These are phyloP conservation scores for Penicillium atrosanguineum DNA, from an alignment of 495 filamentous ascomycete species.

Conservation along the genomic window DNA sequence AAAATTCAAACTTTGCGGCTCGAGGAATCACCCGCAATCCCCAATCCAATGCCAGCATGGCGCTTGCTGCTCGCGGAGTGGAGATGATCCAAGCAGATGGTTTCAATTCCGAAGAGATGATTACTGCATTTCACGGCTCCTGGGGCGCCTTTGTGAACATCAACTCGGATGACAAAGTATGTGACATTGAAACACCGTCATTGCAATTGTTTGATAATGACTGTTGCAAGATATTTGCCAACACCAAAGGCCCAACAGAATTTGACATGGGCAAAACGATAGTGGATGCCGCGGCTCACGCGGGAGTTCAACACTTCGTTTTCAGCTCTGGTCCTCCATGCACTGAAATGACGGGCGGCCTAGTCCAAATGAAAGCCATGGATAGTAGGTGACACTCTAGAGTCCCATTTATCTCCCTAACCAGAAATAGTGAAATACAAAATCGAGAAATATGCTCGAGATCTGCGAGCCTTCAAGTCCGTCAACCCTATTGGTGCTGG, in stretches of 20 bases:
- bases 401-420: background rate
- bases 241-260: slow-evolving; percentile 19
- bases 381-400: slow-evolving; percentile 17
- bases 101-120: slow-evolving; percentile 24
- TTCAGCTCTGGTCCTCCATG: slow-evolving; percentile 17
- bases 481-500: slow-evolving; percentile 16
- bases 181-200: background rate
- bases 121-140: slow-evolving; percentile 20
- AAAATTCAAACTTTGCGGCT: slow-evolving; percentile 32
- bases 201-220: too few species aligned
- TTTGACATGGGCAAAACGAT: slow-evolving; percentile 28
- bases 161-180: slow-evolving; percentile 30
- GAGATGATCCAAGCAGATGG: slow-evolving; percentile 47
- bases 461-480: slow-evolving; percentile 16
- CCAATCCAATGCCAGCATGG: slow-evolving; percentile 36
- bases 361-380: slow-evolving; percentile 20
- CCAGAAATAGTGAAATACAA: slow-evolving; percentile 20
- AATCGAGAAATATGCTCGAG: slow-evolving; percentile 24
- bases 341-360: slow-evolving; percentile 20
- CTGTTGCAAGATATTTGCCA: slow-evolving; percentile 8
- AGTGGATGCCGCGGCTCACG: slow-evolving; percentile 22
- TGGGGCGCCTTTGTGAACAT: slow-evolving; percentile 35
- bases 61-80: slow-evolving; percentile 38
- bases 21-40: slow-evolving; percentile 40
- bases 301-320: slow-evolving; percentile 27